These are phyloP conservation scores for Paecilomyces sp. DNA, from an alignment of 2,329 filamentous ascomycete genomes.

Conservation along the genomic window DNA sequence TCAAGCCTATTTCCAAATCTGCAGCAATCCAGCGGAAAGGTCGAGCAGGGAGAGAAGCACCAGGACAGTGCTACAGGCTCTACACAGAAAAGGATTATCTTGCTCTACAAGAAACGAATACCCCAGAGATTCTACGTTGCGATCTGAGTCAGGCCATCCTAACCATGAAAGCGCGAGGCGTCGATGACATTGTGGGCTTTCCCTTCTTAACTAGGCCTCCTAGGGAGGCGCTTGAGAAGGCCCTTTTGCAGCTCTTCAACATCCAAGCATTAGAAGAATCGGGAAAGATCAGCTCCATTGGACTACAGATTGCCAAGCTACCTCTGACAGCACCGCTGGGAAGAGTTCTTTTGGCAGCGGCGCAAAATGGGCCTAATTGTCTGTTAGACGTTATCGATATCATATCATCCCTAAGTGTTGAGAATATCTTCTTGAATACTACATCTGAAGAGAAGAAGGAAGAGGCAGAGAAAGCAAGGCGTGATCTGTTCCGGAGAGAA, in stretches of 20 bases:
- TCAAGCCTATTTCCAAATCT: conserved; percentile 86
- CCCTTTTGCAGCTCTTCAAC: conserved; percentile 69
- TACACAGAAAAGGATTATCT: conserved; percentile 77
- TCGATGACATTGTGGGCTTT: conserved; percentile 74
- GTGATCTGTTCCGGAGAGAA: conserved; percentile 51
- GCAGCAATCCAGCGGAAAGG: conserved; percentile 88
- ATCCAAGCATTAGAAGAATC: conserved; percentile 68
- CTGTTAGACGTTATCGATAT: conserved; percentile 81
- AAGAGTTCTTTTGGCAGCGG: conserved; percentile 74
- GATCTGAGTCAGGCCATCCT: conserved; percentile 80
- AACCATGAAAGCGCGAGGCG: conserved; percentile 87
- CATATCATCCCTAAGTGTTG: conserved; percentile 58
- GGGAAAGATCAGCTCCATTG: conserved; percentile 66
- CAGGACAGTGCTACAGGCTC: conserved; percentile 81
- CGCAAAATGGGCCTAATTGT: conserved; percentile 62
- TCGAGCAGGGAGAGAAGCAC: conserved; percentile 84
- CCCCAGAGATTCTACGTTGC: conserved; percentile 84
- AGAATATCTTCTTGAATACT: conserved; percentile 56
- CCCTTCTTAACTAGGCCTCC: conserved; percentile 79
- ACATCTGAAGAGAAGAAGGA: conserved; percentile 55
- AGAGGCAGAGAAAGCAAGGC: conserved; percentile 48
- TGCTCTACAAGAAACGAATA: conserved; percentile 62
- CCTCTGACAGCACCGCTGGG: conserved; percentile 77
- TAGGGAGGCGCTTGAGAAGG: conserved; percentile 70
- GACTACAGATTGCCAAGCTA: conserved; percentile 70